Percentiles rank a stretch among this genome's conserved stretches.
Conservation (phyloP, 108 stramenopile genomes). For the Skeletonema marinoi region DNA sequence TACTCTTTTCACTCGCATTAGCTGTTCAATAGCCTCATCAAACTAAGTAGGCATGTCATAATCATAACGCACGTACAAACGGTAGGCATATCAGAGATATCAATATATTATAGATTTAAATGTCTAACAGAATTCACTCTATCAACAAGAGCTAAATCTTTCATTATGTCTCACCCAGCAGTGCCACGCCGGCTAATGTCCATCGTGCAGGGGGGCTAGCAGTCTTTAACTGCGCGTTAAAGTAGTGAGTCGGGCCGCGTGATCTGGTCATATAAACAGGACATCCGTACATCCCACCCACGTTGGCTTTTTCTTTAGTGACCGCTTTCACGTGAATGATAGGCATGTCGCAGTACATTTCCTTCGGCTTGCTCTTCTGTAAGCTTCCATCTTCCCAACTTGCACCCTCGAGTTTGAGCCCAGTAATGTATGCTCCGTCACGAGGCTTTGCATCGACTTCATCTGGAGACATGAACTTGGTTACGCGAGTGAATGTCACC, state of each 20-base stretch:
- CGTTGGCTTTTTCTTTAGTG: conserved; percentile 77
- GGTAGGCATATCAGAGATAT: no score
- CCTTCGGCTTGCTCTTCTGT: conserved; percentile 84
- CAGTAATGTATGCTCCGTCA: conserved; percentile 86
- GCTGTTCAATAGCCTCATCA: no score
- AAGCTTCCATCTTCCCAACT: conserved; percentile 76
- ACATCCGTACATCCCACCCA: conserved; percentile 77
- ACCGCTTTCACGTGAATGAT: conserved; percentile 86
- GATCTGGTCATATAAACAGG: conserved; percentile 84
- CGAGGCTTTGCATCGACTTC: conserved; percentile 74
- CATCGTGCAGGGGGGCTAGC: conserved; percentile 18
- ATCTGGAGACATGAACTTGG: conserved; percentile 72
- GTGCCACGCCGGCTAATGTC: no score
- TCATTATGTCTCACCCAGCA: no score
- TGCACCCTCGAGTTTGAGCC: conserved; percentile 84
- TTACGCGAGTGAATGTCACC: conserved; percentile 86
- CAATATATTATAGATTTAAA: no score
- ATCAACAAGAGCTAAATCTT: no score
- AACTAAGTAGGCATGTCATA: no score
- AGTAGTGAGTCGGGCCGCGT: conserved; percentile 86
- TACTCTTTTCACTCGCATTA: no score
- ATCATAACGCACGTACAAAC: no score
- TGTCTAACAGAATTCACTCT: no score
- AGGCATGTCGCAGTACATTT: conserved; percentile 89
- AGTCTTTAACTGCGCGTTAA: conserved; percentile 85